A percentile compares a stretch with the other conserved stretches of the same genome.
Conservation (phyloP, 768 basidiomycete genomes). For the Kwoniella sp. region DNA sequence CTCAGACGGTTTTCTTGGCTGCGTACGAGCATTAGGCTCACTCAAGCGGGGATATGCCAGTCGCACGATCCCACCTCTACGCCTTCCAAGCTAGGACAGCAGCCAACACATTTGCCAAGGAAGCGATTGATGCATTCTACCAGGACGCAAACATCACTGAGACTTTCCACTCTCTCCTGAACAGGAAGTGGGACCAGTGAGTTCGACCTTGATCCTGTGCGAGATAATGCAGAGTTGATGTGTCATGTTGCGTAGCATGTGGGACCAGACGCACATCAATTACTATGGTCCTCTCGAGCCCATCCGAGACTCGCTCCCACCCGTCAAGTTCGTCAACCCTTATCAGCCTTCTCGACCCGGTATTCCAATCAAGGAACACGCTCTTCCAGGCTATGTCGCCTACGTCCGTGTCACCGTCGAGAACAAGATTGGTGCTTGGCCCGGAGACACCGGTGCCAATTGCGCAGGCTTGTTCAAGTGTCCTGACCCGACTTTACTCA, state of each 20-base stretch:
- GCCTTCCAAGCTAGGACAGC: conserved; percentile 68
- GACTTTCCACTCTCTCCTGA: conserved; percentile 64
- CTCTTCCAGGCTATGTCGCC: conserved; percentile 63
- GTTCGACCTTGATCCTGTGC: neutral
- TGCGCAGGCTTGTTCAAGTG: conserved; percentile 58
- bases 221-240: neutral
- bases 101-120: conserved; percentile 64
- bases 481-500: conserved; percentile 57
- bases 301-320: conserved; percentile 63
- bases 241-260: conserved; percentile 5
- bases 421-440: conserved; percentile 67
- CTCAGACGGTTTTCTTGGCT: neutral
- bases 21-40: neutral
- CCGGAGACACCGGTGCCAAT: conserved; percentile 68
- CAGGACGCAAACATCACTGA: conserved; percentile 66
- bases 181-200: conserved; percentile 67
- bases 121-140: conserved; percentile 65
- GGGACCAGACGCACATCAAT: conserved; percentile 38
- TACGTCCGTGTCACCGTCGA: conserved; percentile 68
- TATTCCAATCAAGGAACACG: conserved; percentile 53
- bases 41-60: conserved; percentile 6
- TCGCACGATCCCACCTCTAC: conserved; percentile 64
- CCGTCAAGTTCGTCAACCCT: conserved; percentile 54
- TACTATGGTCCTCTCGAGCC: conserved; percentile 62
- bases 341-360: conserved; percentile 63